Evolutionary conservation across 1,284 basidiomycete species (phyloP).

Genomic region (Tilletia walkeri): DNA sequence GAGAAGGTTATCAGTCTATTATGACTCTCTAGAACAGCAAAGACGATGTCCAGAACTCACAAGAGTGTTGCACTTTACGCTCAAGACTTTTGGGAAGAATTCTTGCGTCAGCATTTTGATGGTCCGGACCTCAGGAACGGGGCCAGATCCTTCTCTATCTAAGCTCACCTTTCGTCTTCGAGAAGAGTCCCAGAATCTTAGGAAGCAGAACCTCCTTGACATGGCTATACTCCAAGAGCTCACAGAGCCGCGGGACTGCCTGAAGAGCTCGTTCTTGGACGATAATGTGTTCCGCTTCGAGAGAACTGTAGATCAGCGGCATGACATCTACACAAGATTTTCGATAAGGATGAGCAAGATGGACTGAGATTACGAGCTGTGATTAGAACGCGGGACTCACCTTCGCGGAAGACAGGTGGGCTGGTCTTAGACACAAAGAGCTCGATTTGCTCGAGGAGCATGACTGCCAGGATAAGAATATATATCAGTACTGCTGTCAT

Average conservation of each 20-base stretch:
- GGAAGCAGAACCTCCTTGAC: slow-evolving; percentile 53
- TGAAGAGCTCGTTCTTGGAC: slow-evolving; percentile 90
- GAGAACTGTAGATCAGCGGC: slow-evolving; percentile 87
- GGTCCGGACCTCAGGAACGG: too few relatives aligned
- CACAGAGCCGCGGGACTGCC: slow-evolving; percentile 80
- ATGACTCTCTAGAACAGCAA: not conserved
- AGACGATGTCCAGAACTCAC: not conserved
- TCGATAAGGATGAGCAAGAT: not conserved
- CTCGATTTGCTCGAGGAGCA: slow-evolving; percentile 74
- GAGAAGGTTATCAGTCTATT: not conserved
- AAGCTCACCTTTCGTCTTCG: slow-evolving; percentile 42
- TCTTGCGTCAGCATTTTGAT: not conserved
- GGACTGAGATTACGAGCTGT: not conserved
- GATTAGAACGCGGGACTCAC: slow-evolving; percentile 60
- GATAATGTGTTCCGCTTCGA: slow-evolving; percentile 73
- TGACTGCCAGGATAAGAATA: slow-evolving; percentile 16
- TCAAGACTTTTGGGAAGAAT: slow-evolving; percentile 28
- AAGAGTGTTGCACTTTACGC: slow-evolving; percentile 81
- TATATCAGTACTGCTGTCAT: not conserved
- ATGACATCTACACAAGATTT: slow-evolving; percentile 71
- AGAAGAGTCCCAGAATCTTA: slow-evolving; percentile 45
- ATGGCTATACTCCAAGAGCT: slow-evolving; percentile 71
- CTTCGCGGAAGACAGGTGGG: slow-evolving; percentile 79
- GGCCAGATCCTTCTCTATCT: too few relatives aligned
- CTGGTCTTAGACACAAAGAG: slow-evolving; percentile 88